These are phyloP conservation scores for Purshia tridentata DNA, from an alignment of 306 rosid genomes.

Conservation along the genomic window DNA sequence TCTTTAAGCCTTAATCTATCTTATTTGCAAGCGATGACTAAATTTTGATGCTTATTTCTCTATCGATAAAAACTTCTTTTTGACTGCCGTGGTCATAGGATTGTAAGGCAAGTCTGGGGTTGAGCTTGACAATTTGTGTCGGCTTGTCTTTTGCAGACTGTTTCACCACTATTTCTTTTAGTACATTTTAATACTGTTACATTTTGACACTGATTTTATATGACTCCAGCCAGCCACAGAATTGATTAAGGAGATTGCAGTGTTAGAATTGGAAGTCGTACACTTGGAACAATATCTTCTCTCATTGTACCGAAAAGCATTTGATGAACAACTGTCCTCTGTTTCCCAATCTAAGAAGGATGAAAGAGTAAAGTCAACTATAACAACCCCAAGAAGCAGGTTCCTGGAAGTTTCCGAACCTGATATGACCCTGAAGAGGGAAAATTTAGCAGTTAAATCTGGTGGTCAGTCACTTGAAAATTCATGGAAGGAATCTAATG, in stretches of 20 bases:
- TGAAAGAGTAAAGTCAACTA: conserved; percentile 43
- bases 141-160: background rate
- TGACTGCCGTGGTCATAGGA: background rate
- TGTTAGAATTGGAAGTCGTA: conserved; percentile 81
- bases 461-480: conserved; percentile 39
- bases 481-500: conserved; percentile 35
- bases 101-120: background rate
- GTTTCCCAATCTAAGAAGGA: conserved; percentile 57
- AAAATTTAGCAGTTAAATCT: conserved; percentile 44
- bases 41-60: background rate
- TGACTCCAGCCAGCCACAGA: conserved; percentile 83
- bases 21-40: background rate
- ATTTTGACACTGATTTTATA: conserved; percentile 8
- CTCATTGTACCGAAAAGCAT: conserved; percentile 81
- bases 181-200: background rate
- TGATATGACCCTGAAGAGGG: conserved; percentile 38
- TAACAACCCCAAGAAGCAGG: conserved; percentile 38
- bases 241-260: conserved; percentile 86
- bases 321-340: conserved; percentile 65
- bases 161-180: background rate
- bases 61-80: background rate
- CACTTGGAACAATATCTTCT: conserved; percentile 97
- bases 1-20: background rate
- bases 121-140: background rate
- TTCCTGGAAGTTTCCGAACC: conserved; percentile 38